These are phyloP conservation scores for Ambrosia artemisiifolia DNA, from an alignment of 129 eudicot genomes.

Conservation along the genomic window DNA sequence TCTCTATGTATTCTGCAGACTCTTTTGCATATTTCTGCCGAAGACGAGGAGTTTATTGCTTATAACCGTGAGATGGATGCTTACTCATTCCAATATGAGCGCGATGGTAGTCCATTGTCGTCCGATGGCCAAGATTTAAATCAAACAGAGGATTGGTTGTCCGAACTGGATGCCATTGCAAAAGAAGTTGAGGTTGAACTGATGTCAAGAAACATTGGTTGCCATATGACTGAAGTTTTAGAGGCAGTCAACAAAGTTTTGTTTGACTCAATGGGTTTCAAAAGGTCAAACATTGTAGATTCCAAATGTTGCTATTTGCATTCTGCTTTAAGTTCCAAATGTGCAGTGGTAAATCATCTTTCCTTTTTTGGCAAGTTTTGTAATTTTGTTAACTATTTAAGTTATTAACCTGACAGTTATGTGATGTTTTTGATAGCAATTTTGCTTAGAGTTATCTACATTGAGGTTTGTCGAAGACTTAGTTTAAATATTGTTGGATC, in stretches of 20 bases:
- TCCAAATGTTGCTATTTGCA: conserved; percentile 78
- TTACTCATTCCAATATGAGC: conserved; percentile 49
- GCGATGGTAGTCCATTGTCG: conserved; percentile 29
- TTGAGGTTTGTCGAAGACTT: too few species aligned
- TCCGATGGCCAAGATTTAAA: conserved; percentile 47
- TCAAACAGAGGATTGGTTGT: too few species aligned
- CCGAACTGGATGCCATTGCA: too few species aligned
- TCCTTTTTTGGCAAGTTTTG: neutral
- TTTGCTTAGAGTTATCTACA: too few species aligned
- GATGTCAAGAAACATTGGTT: too few species aligned
- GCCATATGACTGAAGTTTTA: conserved; percentile 65
- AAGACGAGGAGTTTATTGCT: conserved; percentile 72
- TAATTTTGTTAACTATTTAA: neutral
- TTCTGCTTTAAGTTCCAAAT: conserved; percentile 60
- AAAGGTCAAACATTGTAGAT: conserved; percentile 66
- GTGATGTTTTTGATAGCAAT: too few species aligned
- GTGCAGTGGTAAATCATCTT: conserved; percentile 55
- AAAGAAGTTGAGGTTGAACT: too few species aligned
- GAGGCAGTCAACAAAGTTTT: conserved; percentile 81
- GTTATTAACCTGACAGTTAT: conserved; percentile 18
- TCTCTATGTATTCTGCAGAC: conserved; percentile 37
- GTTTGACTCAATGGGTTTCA: conserved; percentile 61
- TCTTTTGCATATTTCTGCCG: conserved; percentile 68
- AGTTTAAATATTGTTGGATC: too few species aligned
- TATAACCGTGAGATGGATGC: conserved; percentile 66